Base-by-base conservation (phyloP, 257 asterid genomes). In the Fraxinus cuspidata region DNA sequence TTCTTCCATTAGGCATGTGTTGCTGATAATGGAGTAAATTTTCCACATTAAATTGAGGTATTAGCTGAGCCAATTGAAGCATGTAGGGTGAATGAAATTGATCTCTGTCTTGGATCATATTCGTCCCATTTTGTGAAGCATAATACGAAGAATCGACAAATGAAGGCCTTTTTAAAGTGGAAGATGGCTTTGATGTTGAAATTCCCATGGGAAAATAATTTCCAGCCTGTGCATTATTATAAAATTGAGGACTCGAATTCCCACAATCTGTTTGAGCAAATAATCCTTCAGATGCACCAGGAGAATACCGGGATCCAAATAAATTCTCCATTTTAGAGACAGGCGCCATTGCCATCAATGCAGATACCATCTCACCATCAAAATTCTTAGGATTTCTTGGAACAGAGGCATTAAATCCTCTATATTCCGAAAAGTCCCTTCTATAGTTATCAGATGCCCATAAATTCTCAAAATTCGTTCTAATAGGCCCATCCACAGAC, bases 41-140 rank as follows among this genome's bases (percentile, higher is more conserved):
- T 44, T 81, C 89, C 32, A 78, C 82, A 5, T 68, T 63, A 32
- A 65, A 31, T 28, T 35, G 86, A 70, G 89, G 86, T 47, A 69
- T 71, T 60, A 47, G 9, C 18, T 34, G 82, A 23, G 83, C 31
- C 58, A 81, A n/a, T 7, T 82, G 92, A 80, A 81, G 80, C 71
- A 82, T 72, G 73, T 80, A 79, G 34, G 80, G 74, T 15, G 79
- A 5, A 42, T 67, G 77, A 60, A 83, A 86, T 13, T 86, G 75
- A 73, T 81, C 85, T 16, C 81, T 76, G 66, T 82, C 80, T 25
- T 85, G 84, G 28, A 58, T 44, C 51, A 76, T 18, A 82, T 79
- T 82, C 81, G 78, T 75, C 79, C 90, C 84, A 74, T 81, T 83
- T 74, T n/a, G 82, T 9, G 81, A 80, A 73, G 84, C 60, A 71